A percentile compares a stretch with the other conserved stretches of the same genome.
phyloP scores from a whole-genome alignment of 768 basidiomycete genomes.

The Hydnum rufescens region DNA sequence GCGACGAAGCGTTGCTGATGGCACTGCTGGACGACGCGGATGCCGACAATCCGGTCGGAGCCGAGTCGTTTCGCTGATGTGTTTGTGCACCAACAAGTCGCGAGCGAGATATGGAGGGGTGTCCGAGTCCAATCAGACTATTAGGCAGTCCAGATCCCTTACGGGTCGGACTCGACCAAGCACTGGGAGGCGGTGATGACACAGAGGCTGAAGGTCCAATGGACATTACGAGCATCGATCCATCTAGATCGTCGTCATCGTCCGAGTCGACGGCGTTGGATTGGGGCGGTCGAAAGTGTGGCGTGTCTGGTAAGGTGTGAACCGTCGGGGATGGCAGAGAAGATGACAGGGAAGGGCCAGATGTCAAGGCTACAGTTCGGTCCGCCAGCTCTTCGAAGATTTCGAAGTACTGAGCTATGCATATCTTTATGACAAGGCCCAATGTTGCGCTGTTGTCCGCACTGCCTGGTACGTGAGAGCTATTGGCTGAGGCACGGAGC shows the following conservation, averaged over 20 bases:
- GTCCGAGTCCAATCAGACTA: too few relatives aligned
- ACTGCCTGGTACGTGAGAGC: constrained; percentile 22
- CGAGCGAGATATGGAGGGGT: too few relatives aligned
- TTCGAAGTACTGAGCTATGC: constrained; percentile 69
- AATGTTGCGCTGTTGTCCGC: constrained; percentile 28
- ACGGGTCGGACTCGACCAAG: too few relatives aligned
- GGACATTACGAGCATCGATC: constrained; percentile 55
- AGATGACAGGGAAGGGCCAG: constrained; percentile 16
- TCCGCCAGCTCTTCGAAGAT: constrained; percentile 69
- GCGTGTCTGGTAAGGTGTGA: constrained; percentile 4
- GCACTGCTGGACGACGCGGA: too few relatives aligned
- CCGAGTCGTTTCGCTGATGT: too few relatives aligned
- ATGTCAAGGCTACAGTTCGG: constrained; percentile 23
- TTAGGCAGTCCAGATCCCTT: too few relatives aligned
- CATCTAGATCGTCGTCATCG: constrained; percentile 58
- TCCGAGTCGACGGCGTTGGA: constrained; percentile 19
- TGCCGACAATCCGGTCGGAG: too few relatives aligned
- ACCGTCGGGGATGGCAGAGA: constrained; percentile 3
- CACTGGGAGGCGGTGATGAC: too few relatives aligned
- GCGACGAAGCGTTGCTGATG: too few relatives aligned
- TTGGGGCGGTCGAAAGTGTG: neutral
- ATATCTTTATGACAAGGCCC: constrained; percentile 50
- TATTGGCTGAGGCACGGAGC: constrained; percentile 12
- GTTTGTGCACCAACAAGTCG: too few relatives aligned
- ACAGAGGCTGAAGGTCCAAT: constrained; percentile 17